Base-by-base conservation (phyloP, 2,329 filamentous ascomycete genomes). In the Cordyceps cateniannulata region DNA sequence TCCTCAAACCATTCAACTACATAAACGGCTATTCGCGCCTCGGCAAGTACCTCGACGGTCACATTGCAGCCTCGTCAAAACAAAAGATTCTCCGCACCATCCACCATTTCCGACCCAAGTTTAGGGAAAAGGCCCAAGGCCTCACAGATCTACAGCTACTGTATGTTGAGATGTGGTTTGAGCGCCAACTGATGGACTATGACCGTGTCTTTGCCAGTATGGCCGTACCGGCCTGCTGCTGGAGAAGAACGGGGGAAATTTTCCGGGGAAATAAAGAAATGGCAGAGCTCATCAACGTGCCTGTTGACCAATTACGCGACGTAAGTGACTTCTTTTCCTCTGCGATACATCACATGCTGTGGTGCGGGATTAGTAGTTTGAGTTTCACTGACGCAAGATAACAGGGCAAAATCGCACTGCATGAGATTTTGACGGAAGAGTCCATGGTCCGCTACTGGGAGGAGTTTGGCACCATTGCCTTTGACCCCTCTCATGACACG, bases 121-220 rank as follows among this genome's bases (percentile, higher is more conserved):
- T 99, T 70, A 85, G 95, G 64, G 93, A 98, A 74, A 92, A 96
- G 76, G 93, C 96, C 72, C 92, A 98, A 66, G 87, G 83, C 38
- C 79, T 98, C 70, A 97, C 91, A 2, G 95, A 99, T 74, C 90
- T 97, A 72, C 91, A 99, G 74, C 84, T 99, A 27, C 88, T 98
- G 29, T 86, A 93, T 62, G 93, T 98, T 12, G 95, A 99, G 76
- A 97, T 98, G 91, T 98, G 95, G 93, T 98, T 99, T 70, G 95
- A 99, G 74, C 86, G 89, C 69, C 95, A 90, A 65, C 77, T 99
- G 67, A 95, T 98, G 89, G 95, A 98, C 71, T 98, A 98, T 69
- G 95, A 99, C 70, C 91, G 95, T 35, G 93, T 99, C 1, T 99
- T 99, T 77, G 95, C 95, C 2, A 96, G 92, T 72, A 99, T 99